Percentiles rank a stretch among this genome's conserved stretches.
These are phyloP conservation scores for Phytophthora pinifolia DNA, from an alignment of 352 stramenopile genomes.

Conservation along the genomic window DNA sequence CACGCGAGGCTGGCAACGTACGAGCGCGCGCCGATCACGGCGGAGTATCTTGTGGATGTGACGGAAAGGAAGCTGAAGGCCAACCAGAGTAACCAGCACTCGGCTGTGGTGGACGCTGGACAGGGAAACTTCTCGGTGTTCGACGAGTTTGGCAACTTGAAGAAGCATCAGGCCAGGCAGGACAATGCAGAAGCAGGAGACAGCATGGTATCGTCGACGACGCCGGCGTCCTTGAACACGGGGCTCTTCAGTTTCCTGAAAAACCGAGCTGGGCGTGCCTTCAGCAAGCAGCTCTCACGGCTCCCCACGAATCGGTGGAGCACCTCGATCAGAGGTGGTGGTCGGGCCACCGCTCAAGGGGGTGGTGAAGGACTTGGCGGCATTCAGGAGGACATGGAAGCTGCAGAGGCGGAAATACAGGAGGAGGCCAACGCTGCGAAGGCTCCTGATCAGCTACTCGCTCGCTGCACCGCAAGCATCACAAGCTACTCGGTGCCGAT, in stretches of 20 bases:
- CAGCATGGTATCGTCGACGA: constrained; percentile 5
- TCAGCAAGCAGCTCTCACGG: constrained; percentile 67
- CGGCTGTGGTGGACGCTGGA: constrained; percentile 54
- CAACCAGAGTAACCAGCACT: constrained; percentile 36
- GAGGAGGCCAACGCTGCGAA: constrained; percentile 20
- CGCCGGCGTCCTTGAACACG: constrained; percentile 46
- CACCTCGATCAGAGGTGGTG: constrained; percentile 13
- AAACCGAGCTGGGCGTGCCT: constrained; percentile 58
- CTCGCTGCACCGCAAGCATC: constrained; percentile 50
- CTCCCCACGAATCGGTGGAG: constrained; percentile 36
- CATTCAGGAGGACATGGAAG: constrained; percentile 51
- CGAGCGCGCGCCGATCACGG: constrained; percentile 53
- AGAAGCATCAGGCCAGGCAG: constrained; percentile 38
- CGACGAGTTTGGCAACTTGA: constrained; percentile 82
- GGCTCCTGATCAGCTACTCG: constrained; percentile 50
- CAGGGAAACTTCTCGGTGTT: constrained; percentile 69
- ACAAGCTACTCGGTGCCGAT: constrained; percentile 53
- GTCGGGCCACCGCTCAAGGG: constrained; percentile 10
- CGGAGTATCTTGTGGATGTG: constrained; percentile 68
- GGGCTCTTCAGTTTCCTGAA: constrained; percentile 80
- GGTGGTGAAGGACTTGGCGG: constrained; percentile 27
- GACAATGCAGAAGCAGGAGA: constrained; percentile 2
- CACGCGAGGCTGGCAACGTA: constrained; percentile 64
- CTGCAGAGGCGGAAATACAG: constrained; percentile 31
- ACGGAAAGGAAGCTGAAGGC: constrained; percentile 66